These are phyloP conservation scores for Mycena pura DNA, from an alignment of 768 basidiomycete species.

Conservation along the genomic window DNA sequence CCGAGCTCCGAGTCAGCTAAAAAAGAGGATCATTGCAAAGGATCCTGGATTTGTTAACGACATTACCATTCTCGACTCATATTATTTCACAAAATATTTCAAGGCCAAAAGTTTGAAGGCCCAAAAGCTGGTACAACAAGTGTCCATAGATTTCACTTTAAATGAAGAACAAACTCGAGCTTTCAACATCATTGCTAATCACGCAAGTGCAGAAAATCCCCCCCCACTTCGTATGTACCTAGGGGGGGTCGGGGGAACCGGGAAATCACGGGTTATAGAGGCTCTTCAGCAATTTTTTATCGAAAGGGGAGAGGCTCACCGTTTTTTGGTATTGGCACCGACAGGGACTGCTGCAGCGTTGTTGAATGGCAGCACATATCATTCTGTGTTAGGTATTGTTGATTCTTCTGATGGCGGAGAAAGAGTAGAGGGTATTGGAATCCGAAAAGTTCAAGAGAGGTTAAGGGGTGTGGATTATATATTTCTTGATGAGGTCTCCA, in stretches of 20 bases:
- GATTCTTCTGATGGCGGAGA: not conserved
- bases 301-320: slow-evolving; percentile 8
- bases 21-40: too few species aligned
- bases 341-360: slow-evolving; percentile 35
- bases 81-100: slow-evolving; percentile 15
- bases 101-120: not conserved
- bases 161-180: slow-evolving; percentile 42
- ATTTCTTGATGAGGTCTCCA: slow-evolving; percentile 41
- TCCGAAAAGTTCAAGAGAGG: not conserved
- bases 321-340: slow-evolving; percentile 29
- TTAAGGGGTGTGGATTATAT: slow-evolving; percentile 32
- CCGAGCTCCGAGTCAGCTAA: too few species aligned
- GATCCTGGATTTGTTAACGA: not conserved
- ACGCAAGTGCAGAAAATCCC: slow-evolving; percentile 1
- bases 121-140: slow-evolving; percentile 1
- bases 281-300: slow-evolving; percentile 24
- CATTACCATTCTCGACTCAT: not conserved
- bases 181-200: slow-evolving; percentile 36
- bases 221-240: too few species aligned
- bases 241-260: slow-evolving; percentile 21
- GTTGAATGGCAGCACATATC: slow-evolving; percentile 31
- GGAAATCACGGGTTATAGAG: too few species aligned
- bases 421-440: too few species aligned
- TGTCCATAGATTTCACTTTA: slow-evolving; percentile 18
- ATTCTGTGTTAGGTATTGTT: slow-evolving; percentile 17